Conservation (phyloP, 768 basidiomycete genomes). For the Lentinula boryana region DNA sequence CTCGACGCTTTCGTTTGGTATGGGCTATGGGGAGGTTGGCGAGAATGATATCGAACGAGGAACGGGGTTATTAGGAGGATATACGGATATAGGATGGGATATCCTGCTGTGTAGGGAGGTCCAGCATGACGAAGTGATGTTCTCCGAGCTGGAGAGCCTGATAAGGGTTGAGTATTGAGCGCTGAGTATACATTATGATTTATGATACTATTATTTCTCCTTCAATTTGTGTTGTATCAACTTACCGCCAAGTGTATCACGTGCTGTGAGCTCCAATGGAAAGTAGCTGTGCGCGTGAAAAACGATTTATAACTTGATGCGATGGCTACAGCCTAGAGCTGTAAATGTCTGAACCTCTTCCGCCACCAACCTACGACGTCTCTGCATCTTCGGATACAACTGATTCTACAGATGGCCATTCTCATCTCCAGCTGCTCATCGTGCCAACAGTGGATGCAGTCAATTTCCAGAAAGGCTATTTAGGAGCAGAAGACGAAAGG, state of each 20-base stretch:
- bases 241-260: not conserved
- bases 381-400: slow-evolving; percentile 26
- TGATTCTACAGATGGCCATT: slow-evolving; percentile 12
- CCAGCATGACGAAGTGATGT: slow-evolving; percentile 56
- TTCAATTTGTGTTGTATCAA: not conserved
- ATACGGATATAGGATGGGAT: slow-evolving; percentile 67
- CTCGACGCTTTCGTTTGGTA: slow-evolving; percentile 73
- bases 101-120: slow-evolving; percentile 67
- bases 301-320: not conserved
- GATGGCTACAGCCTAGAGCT: slow-evolving; percentile 6
- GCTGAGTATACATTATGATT: not conserved
- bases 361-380: slow-evolving; percentile 54
- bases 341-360: slow-evolving; percentile 37
- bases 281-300: slow-evolving; percentile 1
- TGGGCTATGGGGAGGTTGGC: slow-evolving; percentile 74
- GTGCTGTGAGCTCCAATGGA: not conserved
- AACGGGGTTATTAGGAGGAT: slow-evolving; percentile 67
- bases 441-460: slow-evolving; percentile 63
- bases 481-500: slow-evolving; percentile 78
- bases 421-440: slow-evolving; percentile 62
- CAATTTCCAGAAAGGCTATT: slow-evolving; percentile 80
- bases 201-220: not conserved
- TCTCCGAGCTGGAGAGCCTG: slow-evolving; percentile 75
- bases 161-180: slow-evolving; percentile 46
- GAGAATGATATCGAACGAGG: slow-evolving; percentile 65